A percentile compares a stretch with the other conserved stretches of the same genome.
Conservation (phyloP, 1,284 basidiomycete genomes). For the Boletus sp. region DNA sequence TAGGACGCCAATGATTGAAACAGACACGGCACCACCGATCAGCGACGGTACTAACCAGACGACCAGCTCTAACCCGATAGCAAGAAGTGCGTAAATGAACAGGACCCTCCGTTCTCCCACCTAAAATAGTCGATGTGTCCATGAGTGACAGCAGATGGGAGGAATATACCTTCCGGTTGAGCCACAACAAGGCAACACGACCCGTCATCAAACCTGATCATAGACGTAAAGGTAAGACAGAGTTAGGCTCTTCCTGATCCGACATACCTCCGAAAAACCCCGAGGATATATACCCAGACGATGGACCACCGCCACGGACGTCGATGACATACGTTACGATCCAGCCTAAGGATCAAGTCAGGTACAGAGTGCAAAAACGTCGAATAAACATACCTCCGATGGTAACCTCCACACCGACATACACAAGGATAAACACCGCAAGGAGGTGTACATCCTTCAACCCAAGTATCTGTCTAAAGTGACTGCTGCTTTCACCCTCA, state of each 20-base stretch:
- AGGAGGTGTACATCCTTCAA: slow-evolving; percentile 54
- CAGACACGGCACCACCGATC: slow-evolving; percentile 53
- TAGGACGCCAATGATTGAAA: slow-evolving; percentile 58
- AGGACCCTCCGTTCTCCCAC: slow-evolving; percentile 36
- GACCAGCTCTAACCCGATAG: slow-evolving; percentile 55
- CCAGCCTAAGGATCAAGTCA: slow-evolving; percentile 43
- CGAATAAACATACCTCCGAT: slow-evolving; percentile 45
- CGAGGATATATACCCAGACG: slow-evolving; percentile 54
- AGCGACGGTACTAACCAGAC: slow-evolving; percentile 64
- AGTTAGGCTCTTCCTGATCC: background rate
- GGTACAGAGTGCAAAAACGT: background rate
- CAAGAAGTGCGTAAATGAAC: slow-evolving; percentile 39
- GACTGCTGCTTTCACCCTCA: slow-evolving; percentile 41
- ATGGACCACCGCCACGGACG: slow-evolving; percentile 49
- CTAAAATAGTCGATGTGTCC: slow-evolving; percentile 11
- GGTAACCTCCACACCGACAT: slow-evolving; percentile 64
- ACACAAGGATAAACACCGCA: slow-evolving; percentile 55
- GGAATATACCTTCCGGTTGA: slow-evolving; percentile 32
- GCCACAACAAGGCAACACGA: slow-evolving; percentile 35
- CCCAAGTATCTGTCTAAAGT: slow-evolving; percentile 53
- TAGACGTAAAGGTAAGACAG: background rate
- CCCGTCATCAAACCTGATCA: slow-evolving; percentile 35
- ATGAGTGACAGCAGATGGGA: background rate
- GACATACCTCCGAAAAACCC: slow-evolving; percentile 53
- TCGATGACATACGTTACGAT: slow-evolving; percentile 56